phyloP scores from a whole-genome alignment of 2,329 filamentous ascomycete species.

The Chaetothyriales sp. region DNA sequence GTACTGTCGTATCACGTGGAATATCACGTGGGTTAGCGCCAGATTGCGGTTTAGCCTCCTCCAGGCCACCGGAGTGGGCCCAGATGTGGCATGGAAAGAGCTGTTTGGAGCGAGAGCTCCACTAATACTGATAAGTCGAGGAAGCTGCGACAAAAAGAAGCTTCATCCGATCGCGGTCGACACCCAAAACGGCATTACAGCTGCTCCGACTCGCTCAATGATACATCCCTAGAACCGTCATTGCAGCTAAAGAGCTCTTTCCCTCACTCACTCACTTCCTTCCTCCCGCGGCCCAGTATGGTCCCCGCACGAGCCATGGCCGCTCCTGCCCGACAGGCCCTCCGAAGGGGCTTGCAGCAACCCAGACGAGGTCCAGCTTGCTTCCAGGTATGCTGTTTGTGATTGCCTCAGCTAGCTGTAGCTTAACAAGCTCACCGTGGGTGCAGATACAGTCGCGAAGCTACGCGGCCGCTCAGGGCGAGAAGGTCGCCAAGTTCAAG shows the following conservation, averaged over 20 bases:
- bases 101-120: not conserved
- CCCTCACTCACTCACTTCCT: constrained; percentile 11
- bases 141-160: not conserved
- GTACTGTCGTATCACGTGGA: not conserved
- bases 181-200: not conserved
- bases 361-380: constrained; percentile 35
- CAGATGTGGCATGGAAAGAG: not conserved
- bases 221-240: not conserved
- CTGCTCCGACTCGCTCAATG: not conserved
- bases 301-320: constrained; percentile 67
- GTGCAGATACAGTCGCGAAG: constrained; percentile 42
- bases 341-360: constrained; percentile 47
- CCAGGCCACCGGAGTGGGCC: no score
- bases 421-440: not conserved
- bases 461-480: constrained; percentile 40
- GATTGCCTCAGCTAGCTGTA: not conserved
- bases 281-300: constrained; percentile 44
- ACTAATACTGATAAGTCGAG: not conserved
- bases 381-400: constrained; percentile 41
- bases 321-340: constrained; percentile 64
- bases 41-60: no score
- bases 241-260: constrained; percentile 3
- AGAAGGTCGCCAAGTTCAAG: constrained; percentile 82
- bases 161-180: no score
- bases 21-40: no score